These are phyloP conservation scores for Taphrina wiesneri DNA, from an alignment of 1,139 yeast species.

Conservation along the genomic window DNA sequence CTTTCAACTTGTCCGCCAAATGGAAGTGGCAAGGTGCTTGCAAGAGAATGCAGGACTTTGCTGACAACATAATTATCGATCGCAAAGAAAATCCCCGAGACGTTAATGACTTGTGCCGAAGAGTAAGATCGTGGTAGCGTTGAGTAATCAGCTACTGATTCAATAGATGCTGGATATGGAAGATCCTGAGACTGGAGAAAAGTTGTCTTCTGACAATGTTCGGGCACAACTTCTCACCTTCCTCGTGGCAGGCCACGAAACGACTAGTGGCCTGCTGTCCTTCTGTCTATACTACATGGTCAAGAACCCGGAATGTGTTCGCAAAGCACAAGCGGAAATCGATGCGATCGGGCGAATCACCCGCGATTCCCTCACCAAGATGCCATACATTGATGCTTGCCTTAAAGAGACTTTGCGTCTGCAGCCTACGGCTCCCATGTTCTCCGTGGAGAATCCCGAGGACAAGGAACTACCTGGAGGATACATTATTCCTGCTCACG, in stretches of 20 bases:
- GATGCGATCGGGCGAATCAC: constrained; percentile 32
- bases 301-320: constrained; percentile 29
- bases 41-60: constrained; percentile 31
- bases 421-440: constrained; percentile 34
- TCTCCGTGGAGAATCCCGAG: constrained; percentile 18
- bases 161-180: constrained; percentile 27
- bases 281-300: constrained; percentile 36
- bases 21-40: constrained; percentile 26
- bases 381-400: constrained; percentile 34
- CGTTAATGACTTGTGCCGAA: constrained; percentile 14
- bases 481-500: constrained; percentile 29
- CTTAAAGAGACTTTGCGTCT: constrained; percentile 32
- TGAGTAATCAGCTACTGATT: not conserved
- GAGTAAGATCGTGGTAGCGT: not conserved
- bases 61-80: constrained; percentile 23
- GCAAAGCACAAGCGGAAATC: constrained; percentile 34
- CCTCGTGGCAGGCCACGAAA: constrained; percentile 40
- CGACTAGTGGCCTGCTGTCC: constrained; percentile 37
- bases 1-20: constrained; percentile 21
- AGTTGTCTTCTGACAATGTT: constrained; percentile 18
- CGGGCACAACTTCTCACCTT: constrained; percentile 37
- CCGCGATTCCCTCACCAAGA: constrained; percentile 22
- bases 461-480: constrained; percentile 27
- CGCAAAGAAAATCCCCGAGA: constrained; percentile 16
- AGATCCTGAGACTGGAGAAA: constrained; percentile 34